Base-by-base conservation (phyloP, 768 basidiomycete species). In the Lactarius hengduanensis region DNA sequence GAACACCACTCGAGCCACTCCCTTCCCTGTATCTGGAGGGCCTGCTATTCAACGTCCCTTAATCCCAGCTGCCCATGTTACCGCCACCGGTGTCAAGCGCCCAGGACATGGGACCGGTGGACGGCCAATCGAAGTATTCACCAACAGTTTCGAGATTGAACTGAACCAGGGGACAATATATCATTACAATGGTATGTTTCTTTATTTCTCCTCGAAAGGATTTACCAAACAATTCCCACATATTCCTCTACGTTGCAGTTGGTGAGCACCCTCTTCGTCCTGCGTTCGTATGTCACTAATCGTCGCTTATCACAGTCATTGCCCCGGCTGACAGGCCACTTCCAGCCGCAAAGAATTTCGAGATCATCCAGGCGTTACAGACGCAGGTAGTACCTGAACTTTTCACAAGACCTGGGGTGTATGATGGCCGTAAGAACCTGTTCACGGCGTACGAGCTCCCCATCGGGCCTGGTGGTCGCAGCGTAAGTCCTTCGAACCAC, bases 351-450 rank as follows among this genome's bases (percentile, higher is more conserved):
- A 75, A 90, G 7, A 92, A 91, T 66, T 81, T 93, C 80, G 85
- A 88, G 16, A 76, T 94, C 11, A 86, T 94, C 59, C 80, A 81
- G 16, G 78, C 78, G 20, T 74, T 94, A 18, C 92, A 94, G 74
- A 78, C 77, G 4, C 73, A 77, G 0, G 79, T 83, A 3, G 84
- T 85, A 1, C 86, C 85, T 0, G 76, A 82, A n/a, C 78, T 90
- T 26, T 94, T 93, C 72, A 90, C 84, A 3, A 90, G 89, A 11
- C 84, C 81, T 15, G 87, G 81, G 20, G 91, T 85, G 1, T 93
- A 92, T 66, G 92, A 93, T 65, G 91, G 91, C 0, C 81, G 89
- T 50, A 93, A 92, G 75, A 93, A 92, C 67, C 74, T 87, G 59
- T 94, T 90, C 71, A 80, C 87, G 26, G 76, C 84, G 18, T 79